Base-by-base conservation (phyloP, 2,329 filamentous ascomycete species). In the Aspergillus alliaceus region DNA sequence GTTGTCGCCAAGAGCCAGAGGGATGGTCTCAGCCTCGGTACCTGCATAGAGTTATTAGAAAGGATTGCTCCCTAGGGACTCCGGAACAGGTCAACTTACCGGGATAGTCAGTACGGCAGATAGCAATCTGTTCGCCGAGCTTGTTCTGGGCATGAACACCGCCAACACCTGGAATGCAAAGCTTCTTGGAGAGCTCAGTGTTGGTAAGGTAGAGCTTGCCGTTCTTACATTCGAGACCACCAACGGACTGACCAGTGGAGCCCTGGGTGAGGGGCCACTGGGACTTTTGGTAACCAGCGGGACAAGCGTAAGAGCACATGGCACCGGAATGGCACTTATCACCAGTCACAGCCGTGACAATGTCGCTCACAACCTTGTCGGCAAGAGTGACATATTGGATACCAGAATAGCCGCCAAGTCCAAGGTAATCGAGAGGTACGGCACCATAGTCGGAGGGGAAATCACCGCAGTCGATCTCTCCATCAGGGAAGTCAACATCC, bases 81-180 rank as follows among this genome's bases (percentile, higher is more conserved):
- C n/a, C 24, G 22, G 24, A 7, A 14, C 11, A 6, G 6, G 2
- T 22, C 32, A 24, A 64, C 74, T 72, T 71, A 83, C 92, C 93
- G 60, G 95, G 95, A 78, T 99, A 99, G 75, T 97, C 92, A 64
- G 95, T 98, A 75, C 91, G 91, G 86, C 95, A 99, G 66, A 96
- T 84, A 44, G 89, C 84, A 27, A 90, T 88, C 42, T 83, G 77
- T 35, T 84, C 71, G 50, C 75, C 70, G 32, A 97, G 82, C 54
- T 88, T 86, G 82, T 96, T 99, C 74, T 87, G 72, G 59, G 96
- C 84, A 58, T 81, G 80, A 64, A 97, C 84, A 63, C 87, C 85
- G 39, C 86, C 86, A 50, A 84, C 83, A 60, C 93, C 92, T 31
- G 77, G 66, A 69, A 89, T 86, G 77, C 95, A 99, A 32, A 99